These are phyloP conservation scores for Geotrichum klebahnii DNA, from an alignment of 1,139 yeast genomes.

Conservation along the genomic window DNA sequence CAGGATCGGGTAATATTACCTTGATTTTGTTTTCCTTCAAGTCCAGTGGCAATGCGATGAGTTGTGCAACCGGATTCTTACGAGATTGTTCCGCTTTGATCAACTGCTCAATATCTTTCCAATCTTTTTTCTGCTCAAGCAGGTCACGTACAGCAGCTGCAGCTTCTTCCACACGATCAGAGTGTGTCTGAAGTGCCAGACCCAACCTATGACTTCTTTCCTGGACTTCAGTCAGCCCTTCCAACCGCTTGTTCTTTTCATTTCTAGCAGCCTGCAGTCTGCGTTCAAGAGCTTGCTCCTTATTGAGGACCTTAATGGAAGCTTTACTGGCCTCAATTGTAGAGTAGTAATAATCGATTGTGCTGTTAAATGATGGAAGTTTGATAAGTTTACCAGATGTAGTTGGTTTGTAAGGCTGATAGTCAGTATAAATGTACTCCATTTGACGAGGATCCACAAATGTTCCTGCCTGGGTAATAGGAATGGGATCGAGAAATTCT, in stretches of 20 bases:
- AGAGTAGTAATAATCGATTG: slow-evolving; percentile 80
- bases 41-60: slow-evolving; percentile 65
- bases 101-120: slow-evolving; percentile 81
- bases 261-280: slow-evolving; percentile 68
- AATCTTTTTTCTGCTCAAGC: slow-evolving; percentile 85
- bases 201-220: slow-evolving; percentile 65
- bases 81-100: slow-evolving; percentile 65
- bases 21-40: slow-evolving; percentile 65
- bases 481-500: slow-evolving; percentile 25
- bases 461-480: slow-evolving; percentile 27
- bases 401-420: slow-evolving; percentile 75
- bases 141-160: slow-evolving; percentile 61
- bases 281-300: slow-evolving; percentile 68
- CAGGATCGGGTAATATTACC: slow-evolving; percentile 52
- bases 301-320: slow-evolving; percentile 67
- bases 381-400: slow-evolving; percentile 38
- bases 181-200: slow-evolving; percentile 63
- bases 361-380: slow-evolving; percentile 62
- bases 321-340: slow-evolving; percentile 78
- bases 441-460: slow-evolving; percentile 36
- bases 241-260: slow-evolving; percentile 70
- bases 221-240: slow-evolving; percentile 62
- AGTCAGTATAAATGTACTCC: slow-evolving; percentile 67
- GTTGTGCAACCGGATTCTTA: slow-evolving; percentile 59
- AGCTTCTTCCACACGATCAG: slow-evolving; percentile 70